Conservation (phyloP, 805 yeast species). For the Vanderwaltozyma yarrowii region DNA sequence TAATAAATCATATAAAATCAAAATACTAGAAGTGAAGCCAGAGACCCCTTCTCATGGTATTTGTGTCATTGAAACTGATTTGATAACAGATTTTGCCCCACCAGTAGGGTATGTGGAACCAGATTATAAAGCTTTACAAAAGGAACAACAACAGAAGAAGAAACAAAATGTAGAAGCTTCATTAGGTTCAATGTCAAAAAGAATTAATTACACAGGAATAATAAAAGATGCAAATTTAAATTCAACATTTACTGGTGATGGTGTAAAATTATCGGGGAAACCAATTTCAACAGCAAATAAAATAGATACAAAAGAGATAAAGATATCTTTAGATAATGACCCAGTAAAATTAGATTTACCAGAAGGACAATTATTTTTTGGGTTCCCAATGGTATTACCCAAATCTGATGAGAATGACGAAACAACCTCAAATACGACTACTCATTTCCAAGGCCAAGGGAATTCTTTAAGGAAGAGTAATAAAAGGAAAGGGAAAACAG, state of each 20-base stretch:
- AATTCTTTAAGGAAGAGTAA: constrained; percentile 60
- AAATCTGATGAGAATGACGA: constrained; percentile 30
- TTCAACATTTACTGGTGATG: constrained; percentile 45
- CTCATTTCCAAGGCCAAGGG: constrained; percentile 54
- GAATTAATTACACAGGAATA: constrained; percentile 47
- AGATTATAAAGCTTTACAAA: constrained; percentile 37
- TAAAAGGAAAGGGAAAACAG: constrained; percentile 53
- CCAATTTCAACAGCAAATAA: constrained; percentile 1
- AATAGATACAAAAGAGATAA: constrained; percentile 6
- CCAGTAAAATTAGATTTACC: constrained; percentile 70
- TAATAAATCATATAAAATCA: constrained; percentile 64
- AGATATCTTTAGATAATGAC: constrained; percentile 43
- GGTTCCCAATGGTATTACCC: constrained; percentile 61
- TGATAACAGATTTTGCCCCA: constrained; percentile 96
- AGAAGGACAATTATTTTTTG: constrained; percentile 83
- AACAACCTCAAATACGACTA: constrained; percentile 14
- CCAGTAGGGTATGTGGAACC: constrained; percentile 98
- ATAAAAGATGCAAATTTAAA: constrained; percentile 34
- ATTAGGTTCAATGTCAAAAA: constrained; percentile 66
- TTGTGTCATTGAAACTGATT: constrained; percentile 93
- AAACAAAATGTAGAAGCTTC: constrained; percentile 25
- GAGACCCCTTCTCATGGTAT: constrained; percentile 54
- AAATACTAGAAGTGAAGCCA: constrained; percentile 82
- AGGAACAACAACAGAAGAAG: constrained; percentile 21
- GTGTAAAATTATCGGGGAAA: constrained; percentile 64